Base-by-base conservation (phyloP, 306 rosid species). In the Lagenaria siceraria region DNA sequence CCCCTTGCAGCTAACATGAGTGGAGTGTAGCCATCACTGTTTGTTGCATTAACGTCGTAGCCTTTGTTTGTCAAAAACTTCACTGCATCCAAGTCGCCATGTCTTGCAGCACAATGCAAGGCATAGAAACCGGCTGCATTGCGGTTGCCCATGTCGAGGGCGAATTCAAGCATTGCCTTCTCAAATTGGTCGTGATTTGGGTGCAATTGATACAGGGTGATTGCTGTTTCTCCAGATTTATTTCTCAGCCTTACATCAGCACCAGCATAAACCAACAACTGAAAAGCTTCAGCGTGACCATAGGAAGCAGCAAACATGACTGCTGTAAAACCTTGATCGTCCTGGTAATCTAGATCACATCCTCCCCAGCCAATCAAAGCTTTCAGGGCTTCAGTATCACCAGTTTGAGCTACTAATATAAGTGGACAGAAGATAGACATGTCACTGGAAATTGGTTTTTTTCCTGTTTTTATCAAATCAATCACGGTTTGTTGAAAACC, bases 1-100 rank as follows among this genome's bases (percentile, higher is more conserved):
- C 89, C 96, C 81, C 92, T 90, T 48, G 98, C 97, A 25, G 98
- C 98, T 78, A 90, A 63, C 96, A 94, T 92, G 78, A 94, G 95
- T 0, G 98, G 96, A 55, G 97, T 94, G 78, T 84, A 87, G 75
- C 90, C 92, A 52, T 94, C 97, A 24, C 90, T 89, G 35, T 94
- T 93, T 19, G 86, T 89, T 69, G 84, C 86, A 83, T 94, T 91
- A 33, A 92, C 89, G 72, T 94, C 98, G 31, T 89, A 94, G 18
- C 96, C 96, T 82, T 84, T 89, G 24, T 88, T 83, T 35, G 95
- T 80, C 71, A 94, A 89, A 78, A 91, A 77, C 77, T 86, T 82
- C 62, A 87, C 96, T 4, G 96, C 97, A 7, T 89, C 93, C 74
- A 77, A 68, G 80, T 94, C 96, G 17, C 97, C 96, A 3, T 88